Percentiles rank a stretch among this genome's conserved stretches.
phyloP scores from a whole-genome alignment of 1,139 yeast genomes.

The Lizanozyma gosingica region DNA sequence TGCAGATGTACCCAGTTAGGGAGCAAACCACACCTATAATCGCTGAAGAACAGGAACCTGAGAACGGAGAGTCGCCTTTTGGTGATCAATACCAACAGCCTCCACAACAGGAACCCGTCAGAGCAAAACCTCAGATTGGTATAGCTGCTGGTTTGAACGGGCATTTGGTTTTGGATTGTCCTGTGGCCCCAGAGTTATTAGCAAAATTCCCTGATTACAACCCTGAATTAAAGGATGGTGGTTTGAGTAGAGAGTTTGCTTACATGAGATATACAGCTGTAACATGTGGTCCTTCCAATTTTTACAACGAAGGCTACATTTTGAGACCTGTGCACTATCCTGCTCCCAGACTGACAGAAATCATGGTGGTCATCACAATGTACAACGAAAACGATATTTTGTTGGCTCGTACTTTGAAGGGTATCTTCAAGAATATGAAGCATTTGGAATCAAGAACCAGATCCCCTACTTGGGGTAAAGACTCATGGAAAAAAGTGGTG shows the following conservation, averaged over 20 bases:
- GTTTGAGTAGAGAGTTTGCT: constrained; percentile 50
- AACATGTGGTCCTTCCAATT: constrained; percentile 70
- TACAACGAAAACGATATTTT: constrained; percentile 73
- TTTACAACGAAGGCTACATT: constrained; percentile 46
- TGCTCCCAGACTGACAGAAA: constrained; percentile 62
- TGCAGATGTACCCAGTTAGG: constrained; percentile 1
- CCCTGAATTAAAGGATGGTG: constrained; percentile 23
- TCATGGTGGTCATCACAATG: constrained; percentile 69
- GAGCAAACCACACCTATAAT: background rate
- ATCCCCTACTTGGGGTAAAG: constrained; percentile 68
- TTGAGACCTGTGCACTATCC: constrained; percentile 59
- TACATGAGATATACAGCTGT: constrained; percentile 77
- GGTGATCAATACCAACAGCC: constrained; percentile 8
- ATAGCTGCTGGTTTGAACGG: constrained; percentile 36
- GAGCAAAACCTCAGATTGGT: constrained; percentile 30
- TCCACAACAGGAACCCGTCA: constrained; percentile 20
- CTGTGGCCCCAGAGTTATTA: constrained; percentile 39
- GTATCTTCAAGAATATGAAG: constrained; percentile 65
- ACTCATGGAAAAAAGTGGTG: constrained; percentile 73
- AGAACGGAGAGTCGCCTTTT: background rate
- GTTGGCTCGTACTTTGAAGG: constrained; percentile 65
- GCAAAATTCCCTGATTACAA: constrained; percentile 31
- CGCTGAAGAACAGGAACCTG: background rate
- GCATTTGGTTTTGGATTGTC: constrained; percentile 43
- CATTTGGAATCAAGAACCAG: constrained; percentile 49